Evolutionary conservation across 2,329 filamentous ascomycete species (phyloP).

Genomic region (Proliferodiscus dingleyae): DNA sequence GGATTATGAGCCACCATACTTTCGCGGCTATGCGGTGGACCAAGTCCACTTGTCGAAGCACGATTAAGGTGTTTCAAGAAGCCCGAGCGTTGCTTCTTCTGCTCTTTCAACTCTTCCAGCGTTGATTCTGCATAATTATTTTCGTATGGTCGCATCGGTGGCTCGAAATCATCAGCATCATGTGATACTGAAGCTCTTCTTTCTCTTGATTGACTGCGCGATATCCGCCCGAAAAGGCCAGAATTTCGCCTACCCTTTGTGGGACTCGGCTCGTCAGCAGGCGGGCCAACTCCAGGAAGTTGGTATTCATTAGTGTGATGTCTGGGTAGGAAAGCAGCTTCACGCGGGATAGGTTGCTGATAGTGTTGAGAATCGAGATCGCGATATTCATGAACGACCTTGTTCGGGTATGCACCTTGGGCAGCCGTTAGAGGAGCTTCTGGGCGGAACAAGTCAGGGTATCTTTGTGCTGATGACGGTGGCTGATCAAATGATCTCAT

Average conservation of each 20-base stretch:
- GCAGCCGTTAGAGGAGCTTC: constrained; percentile 11
- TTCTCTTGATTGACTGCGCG: constrained; percentile 25
- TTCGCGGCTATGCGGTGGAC: constrained; percentile 30
- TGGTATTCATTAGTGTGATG: constrained; percentile 38
- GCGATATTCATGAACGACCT: constrained; percentile 12
- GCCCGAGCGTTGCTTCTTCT: constrained; percentile 36
- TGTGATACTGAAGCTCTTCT: constrained; percentile 18
- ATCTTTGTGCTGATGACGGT: constrained; percentile 47
- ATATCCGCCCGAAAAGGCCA: constrained; percentile 44
- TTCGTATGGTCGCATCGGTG: constrained; percentile 10
- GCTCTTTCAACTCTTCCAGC: constrained; percentile 37
- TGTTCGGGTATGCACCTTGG: constrained; percentile 10
- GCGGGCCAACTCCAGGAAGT: constrained; percentile 34
- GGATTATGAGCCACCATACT: constrained; percentile 28
- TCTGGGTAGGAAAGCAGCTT: constrained; percentile 35
- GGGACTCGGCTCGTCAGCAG: constrained; percentile 32
- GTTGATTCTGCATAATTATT: constrained; percentile 42
- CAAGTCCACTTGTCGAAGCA: constrained; percentile 18
- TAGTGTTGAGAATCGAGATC: constrained; percentile 27
- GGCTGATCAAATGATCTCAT: constrained; percentile 36
- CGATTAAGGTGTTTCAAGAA: constrained; percentile 34
- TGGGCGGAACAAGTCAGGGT: constrained; percentile 42
- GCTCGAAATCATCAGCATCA: constrained; percentile 4
- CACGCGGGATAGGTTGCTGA: constrained; percentile 25
- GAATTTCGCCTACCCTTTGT: constrained; percentile 31